A percentile compares a stretch with the other conserved stretches of the same genome.
Conservation (phyloP, 176 grass and related monocot species). For the Aegilops speltoides region DNA sequence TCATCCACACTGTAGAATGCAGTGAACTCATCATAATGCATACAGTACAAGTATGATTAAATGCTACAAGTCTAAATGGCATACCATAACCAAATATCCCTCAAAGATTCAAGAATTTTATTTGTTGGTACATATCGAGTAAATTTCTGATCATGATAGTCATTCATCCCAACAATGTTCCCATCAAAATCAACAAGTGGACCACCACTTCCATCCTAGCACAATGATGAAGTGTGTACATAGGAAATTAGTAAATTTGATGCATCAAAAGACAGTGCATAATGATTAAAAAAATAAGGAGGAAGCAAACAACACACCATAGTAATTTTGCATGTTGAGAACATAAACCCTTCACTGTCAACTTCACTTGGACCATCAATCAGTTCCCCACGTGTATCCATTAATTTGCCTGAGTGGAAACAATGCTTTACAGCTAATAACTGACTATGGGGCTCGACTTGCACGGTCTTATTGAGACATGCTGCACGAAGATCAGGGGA, state of each 20-base stretch:
- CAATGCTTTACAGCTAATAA: not conserved
- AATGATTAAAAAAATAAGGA: not conserved
- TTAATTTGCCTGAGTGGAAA: not conserved
- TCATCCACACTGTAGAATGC: not conserved
- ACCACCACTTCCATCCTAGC: not conserved
- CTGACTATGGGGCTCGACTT: not conserved
- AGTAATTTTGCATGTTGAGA: not conserved
- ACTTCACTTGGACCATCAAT: not conserved
- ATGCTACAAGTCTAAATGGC: not conserved
- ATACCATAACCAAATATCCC: not conserved
- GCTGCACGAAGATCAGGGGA: not conserved
- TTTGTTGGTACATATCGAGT: not conserved
- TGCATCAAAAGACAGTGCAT: not conserved
- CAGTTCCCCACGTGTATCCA: not conserved
- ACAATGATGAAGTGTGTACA: not conserved
- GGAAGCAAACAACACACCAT: not conserved
- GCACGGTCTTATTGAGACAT: not conserved
- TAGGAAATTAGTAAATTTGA: not conserved
- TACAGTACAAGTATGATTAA: not conserved
- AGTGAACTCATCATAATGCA: not conserved
- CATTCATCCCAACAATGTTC: constrained; percentile 7
- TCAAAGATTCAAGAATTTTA: not conserved
- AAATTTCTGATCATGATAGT: not conserved
- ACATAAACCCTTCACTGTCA: not conserved
- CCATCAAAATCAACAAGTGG: not conserved